A percentile compares a stretch with the other conserved stretches of the same genome.
Evolutionary conservation across 768 basidiomycete genomes (phyloP).

Genomic region (Naematelia aurantialba): DNA sequence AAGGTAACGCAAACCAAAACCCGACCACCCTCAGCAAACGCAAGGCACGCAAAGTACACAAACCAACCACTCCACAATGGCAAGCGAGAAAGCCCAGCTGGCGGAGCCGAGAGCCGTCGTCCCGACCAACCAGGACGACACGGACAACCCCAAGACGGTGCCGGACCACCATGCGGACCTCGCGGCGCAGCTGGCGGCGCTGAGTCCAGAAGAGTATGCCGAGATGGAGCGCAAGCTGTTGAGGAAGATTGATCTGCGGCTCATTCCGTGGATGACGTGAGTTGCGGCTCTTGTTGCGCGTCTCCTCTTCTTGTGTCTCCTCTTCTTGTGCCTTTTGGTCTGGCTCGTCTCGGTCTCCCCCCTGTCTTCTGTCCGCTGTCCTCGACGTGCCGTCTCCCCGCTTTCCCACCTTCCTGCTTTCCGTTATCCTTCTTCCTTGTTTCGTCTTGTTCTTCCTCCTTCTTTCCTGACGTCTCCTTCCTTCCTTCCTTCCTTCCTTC

Average conservation of each 20-base stretch:
- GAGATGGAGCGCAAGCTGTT: conserved; percentile 37
- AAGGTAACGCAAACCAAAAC: too few species aligned
- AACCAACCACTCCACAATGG: neutral
- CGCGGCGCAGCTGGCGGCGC: conserved; percentile 30
- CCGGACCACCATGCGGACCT: conserved; percentile 28
- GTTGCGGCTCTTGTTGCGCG: conserved; percentile 8
- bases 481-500: neutral
- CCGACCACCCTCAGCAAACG: too few species aligned
- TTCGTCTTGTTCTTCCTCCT: too few species aligned
- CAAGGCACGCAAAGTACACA: too few species aligned
- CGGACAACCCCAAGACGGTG: conserved; percentile 12
- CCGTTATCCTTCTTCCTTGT: too few species aligned
- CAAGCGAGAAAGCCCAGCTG: conserved; percentile 1
- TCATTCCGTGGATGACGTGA: conserved; percentile 50
- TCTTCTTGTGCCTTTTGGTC: too few species aligned
- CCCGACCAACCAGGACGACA: conserved; percentile 2
- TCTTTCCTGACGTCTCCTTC: too few species aligned
- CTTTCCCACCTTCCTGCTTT: too few species aligned
- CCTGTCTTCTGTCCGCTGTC: too few species aligned
- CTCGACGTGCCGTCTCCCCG: too few species aligned
- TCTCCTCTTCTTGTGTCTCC: conserved; percentile 1
- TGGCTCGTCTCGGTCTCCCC: too few species aligned
- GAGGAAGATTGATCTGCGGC: conserved; percentile 39
- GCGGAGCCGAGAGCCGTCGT: neutral
- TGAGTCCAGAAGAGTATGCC: conserved; percentile 39